phyloP scores from a whole-genome alignment of 1,284 basidiomycete species.

The Earliella scabrosa region DNA sequence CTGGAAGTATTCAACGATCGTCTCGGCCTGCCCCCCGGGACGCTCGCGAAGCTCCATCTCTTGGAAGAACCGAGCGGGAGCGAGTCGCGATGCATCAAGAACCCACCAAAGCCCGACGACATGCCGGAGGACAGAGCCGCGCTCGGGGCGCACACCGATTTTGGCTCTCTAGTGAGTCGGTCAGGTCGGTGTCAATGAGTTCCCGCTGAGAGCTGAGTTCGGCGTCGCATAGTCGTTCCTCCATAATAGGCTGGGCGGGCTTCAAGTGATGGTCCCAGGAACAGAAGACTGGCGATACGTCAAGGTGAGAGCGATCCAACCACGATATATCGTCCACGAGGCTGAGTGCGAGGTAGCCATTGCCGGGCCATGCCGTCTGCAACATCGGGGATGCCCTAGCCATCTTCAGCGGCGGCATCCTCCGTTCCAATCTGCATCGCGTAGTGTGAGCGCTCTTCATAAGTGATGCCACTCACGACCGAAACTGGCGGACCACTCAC shows the following conservation, averaged over 20 bases:
- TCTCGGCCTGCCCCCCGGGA: slow-evolving; percentile 38
- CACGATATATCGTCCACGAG: no score
- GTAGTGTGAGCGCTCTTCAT: slow-evolving; percentile 34
- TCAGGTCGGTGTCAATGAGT: not conserved
- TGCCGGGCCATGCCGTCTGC: slow-evolving; percentile 39
- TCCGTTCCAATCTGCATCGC: slow-evolving; percentile 41
- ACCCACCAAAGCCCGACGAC: slow-evolving; percentile 21
- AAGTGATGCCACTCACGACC: not conserved
- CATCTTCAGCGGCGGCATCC: no score
- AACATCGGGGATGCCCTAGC: slow-evolving; percentile 45
- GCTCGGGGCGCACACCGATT: slow-evolving; percentile 38
- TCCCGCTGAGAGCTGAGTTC: no score
- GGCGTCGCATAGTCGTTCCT: slow-evolving; percentile 61
- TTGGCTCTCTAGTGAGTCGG: slow-evolving; percentile 33
- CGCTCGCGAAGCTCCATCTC: slow-evolving; percentile 31
- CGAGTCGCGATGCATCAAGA: slow-evolving; percentile 35
- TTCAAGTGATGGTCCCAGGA: slow-evolving; percentile 71
- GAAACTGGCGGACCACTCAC: not conserved
- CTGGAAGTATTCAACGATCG: slow-evolving; percentile 35
- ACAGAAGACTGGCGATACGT: slow-evolving; percentile 68
- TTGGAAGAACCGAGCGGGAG: slow-evolving; percentile 13
- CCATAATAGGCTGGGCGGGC: slow-evolving; percentile 71
- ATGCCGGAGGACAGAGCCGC: slow-evolving; percentile 23
- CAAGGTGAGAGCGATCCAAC: slow-evolving; percentile 47
- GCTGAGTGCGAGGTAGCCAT: no score